Evolutionary conservation across 75 land plant genomes (phyloP).

Genomic region (Isoetes taiwanensis): DNA sequence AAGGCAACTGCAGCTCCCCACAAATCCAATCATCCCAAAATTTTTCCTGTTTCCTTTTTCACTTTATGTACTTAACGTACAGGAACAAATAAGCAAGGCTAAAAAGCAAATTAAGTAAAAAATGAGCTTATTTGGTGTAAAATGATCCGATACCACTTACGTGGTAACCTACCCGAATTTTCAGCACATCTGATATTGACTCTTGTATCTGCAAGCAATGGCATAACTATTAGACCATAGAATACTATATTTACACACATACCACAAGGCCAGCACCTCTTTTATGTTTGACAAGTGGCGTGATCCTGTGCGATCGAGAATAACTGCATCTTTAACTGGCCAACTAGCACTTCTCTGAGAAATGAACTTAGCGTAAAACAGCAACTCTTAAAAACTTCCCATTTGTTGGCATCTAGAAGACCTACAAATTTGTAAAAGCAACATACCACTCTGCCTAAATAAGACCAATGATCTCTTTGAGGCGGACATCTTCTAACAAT

Average conservation of each 20-base stretch:
- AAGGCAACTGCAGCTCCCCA: too few relatives aligned
- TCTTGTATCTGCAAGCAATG: slow-evolving; percentile 12
- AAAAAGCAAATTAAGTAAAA: not conserved
- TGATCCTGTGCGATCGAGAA: slow-evolving; percentile 26
- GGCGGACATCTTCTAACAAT: too few relatives aligned
- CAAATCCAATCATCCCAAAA: too few relatives aligned
- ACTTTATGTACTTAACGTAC: too few relatives aligned
- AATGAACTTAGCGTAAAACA: too few relatives aligned
- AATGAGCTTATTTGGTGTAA: slow-evolving; percentile 20
- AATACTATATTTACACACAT: not conserved
- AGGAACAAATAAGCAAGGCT: too few relatives aligned
- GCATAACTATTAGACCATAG: not conserved
- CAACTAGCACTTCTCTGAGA: slow-evolving; percentile 20
- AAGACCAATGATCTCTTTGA: too few relatives aligned
- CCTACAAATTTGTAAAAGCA: too few relatives aligned
- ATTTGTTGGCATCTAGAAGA: too few relatives aligned
- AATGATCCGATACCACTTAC: slow-evolving; percentile 26
- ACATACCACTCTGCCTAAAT: too few relatives aligned
- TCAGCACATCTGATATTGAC: slow-evolving; percentile 1
- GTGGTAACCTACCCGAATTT: slow-evolving; percentile 11
- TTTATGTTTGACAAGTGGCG: slow-evolving; percentile 25
- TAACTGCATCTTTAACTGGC: slow-evolving; percentile 19
- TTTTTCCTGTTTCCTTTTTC: too few relatives aligned
- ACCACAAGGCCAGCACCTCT: slow-evolving; percentile 1
- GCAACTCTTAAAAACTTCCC: too few relatives aligned